A percentile compares a stretch with the other conserved stretches of the same genome.
Conservation (phyloP, 2,329 filamentous ascomycete genomes). For the Penicillium aurantiogriseum region DNA sequence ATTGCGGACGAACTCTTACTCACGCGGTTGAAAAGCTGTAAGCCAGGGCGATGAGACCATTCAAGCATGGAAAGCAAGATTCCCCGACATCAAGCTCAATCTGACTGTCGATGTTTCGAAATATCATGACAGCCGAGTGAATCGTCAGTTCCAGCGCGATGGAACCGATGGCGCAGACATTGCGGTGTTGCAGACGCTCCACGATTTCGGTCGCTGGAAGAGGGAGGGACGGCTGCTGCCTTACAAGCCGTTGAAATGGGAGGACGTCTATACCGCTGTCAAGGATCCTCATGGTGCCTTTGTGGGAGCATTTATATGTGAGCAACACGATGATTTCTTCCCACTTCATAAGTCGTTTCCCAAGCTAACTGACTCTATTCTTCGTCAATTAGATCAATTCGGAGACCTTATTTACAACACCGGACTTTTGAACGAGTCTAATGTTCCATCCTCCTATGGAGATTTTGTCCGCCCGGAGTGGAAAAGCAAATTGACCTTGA, state of each 20-base stretch:
- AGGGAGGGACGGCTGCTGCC: conserved; percentile 42
- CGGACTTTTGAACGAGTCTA: not conserved
- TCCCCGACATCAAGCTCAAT: conserved; percentile 54
- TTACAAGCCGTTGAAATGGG: conserved; percentile 1
- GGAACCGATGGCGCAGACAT: conserved; percentile 47
- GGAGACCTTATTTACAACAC: not conserved
- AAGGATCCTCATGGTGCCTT: conserved; percentile 1
- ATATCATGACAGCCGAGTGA: conserved; percentile 52
- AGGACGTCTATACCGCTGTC: not conserved
- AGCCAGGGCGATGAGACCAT: conserved; percentile 19
- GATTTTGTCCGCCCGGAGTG: conserved; percentile 45
- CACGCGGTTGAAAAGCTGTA: not conserved
- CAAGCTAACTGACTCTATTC: not conserved
- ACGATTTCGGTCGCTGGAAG: conserved; percentile 54
- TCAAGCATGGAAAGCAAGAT: conserved; percentile 37
- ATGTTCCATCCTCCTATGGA: not conserved
- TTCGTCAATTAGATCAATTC: not conserved
- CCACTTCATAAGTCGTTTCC: not conserved
- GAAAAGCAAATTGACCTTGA: conserved; percentile 55
- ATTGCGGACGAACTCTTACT: not conserved
- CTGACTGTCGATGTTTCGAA: conserved; percentile 57
- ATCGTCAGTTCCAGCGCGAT: conserved; percentile 44
- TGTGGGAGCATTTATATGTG: not conserved
- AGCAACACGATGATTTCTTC: not conserved
- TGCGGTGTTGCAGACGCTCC: conserved; percentile 38